These are phyloP conservation scores for Kwoniella dejecticola DNA, from an alignment of 768 basidiomycete species.

Conservation along the genomic window DNA sequence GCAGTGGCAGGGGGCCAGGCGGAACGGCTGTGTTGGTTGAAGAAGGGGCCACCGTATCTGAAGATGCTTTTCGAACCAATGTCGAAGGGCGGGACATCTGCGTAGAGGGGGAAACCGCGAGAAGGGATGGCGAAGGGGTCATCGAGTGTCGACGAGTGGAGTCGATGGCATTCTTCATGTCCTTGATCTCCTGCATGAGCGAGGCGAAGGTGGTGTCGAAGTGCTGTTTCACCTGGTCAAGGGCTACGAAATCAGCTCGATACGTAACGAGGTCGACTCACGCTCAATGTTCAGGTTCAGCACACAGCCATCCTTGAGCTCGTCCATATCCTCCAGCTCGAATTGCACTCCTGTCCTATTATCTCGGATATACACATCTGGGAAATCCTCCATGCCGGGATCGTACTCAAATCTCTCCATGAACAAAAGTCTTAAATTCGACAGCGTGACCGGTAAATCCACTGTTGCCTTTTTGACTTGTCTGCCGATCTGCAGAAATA, in stretches of 20 bases:
- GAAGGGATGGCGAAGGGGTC: conserved; percentile 41
- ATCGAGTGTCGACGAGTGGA: conserved; percentile 62
- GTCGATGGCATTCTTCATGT: conserved; percentile 70
- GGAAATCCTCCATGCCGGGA: conserved; percentile 89
- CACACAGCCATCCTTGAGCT: conserved; percentile 83
- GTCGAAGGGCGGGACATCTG: conserved; percentile 61
- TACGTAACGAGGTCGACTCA: conserved; percentile 59
- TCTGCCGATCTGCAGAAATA: conserved; percentile 85
- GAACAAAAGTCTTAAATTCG: conserved; percentile 79
- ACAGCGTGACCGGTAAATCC: conserved; percentile 67
- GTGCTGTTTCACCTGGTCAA: conserved; percentile 98
- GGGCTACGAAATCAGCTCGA: conserved; percentile 61
- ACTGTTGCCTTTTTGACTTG: conserved; percentile 85
- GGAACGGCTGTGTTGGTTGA: conserved; percentile 15
- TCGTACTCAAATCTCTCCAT: conserved; percentile 94
- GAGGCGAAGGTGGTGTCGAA: conserved; percentile 86
- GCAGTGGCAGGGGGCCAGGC: conserved; percentile 11
- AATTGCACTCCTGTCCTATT: conserved; percentile 89
- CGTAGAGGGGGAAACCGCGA: conserved; percentile 49
- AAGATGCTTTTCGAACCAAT: conserved; percentile 59
- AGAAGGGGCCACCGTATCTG: conserved; percentile 20
- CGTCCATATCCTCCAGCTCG: conserved; percentile 90
- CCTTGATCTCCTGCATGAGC: conserved; percentile 85
- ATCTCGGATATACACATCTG: conserved; percentile 93
- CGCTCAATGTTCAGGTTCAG: conserved; percentile 95